Percentiles rank a stretch among this genome's conserved stretches.
These are phyloP conservation scores for Coemansia erecta DNA, from an alignment of 192 early-diverging fungal species.

Conservation along the genomic window DNA sequence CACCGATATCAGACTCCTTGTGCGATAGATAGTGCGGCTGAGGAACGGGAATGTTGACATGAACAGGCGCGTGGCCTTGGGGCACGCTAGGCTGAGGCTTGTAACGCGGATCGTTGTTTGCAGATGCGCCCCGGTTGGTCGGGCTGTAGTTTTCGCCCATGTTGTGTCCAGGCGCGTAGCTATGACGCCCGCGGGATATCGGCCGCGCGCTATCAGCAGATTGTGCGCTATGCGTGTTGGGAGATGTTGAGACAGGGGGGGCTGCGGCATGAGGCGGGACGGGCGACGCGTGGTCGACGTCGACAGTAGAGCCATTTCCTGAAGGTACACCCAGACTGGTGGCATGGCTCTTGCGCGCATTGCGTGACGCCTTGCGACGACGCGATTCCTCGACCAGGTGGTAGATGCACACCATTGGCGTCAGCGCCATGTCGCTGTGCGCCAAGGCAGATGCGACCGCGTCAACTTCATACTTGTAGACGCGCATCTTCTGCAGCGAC, in stretches of 20 bases:
- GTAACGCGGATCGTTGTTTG: constrained; percentile 8
- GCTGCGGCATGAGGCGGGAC: constrained; percentile 4
- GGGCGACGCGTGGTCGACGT: constrained; percentile 5
- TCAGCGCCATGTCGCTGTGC: constrained; percentile 37
- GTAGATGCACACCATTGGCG: constrained; percentile 49
- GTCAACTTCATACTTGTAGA: constrained; percentile 38
- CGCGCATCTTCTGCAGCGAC: constrained; percentile 45
- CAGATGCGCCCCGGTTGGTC: not conserved
- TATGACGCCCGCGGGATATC: constrained; percentile 30
- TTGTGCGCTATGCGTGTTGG: not conserved
- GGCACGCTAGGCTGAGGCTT: constrained; percentile 10
- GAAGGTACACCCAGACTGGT: constrained; percentile 21
- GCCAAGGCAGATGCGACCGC: constrained; percentile 34
- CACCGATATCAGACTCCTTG: constrained; percentile 24
- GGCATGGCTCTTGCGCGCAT: constrained; percentile 42
- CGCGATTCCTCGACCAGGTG: constrained; percentile 46
- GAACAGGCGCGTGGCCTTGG: constrained; percentile 5
- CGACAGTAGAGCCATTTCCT: constrained; percentile 12
- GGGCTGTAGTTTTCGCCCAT: constrained; percentile 21
- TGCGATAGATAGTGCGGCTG: constrained; percentile 23
- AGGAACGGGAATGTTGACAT: constrained; percentile 12
- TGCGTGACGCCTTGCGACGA: constrained; percentile 39
- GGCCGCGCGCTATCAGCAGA: constrained; percentile 20
- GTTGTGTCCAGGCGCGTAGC: constrained; percentile 35
- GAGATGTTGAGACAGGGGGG: not conserved